These are phyloP conservation scores for Omphalotus guepiniiformis DNA, from an alignment of 768 basidiomycete genomes.

Conservation along the genomic window DNA sequence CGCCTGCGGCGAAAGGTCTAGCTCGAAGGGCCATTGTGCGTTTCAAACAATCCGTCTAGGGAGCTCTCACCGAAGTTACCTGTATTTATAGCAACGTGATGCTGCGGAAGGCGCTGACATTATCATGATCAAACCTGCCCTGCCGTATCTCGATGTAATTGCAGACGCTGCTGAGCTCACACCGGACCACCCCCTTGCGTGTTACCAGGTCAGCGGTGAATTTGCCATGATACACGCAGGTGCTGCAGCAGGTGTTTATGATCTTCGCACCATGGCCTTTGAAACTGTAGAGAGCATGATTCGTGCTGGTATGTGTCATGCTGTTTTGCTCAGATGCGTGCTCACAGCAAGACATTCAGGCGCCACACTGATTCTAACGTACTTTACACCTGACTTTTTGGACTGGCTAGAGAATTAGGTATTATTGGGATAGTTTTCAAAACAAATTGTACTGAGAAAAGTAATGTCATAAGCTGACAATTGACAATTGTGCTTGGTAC, in stretches of 20 bases:
- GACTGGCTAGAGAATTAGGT: constrained; percentile 60
- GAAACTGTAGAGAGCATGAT: constrained; percentile 91
- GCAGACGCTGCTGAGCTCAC: constrained; percentile 80
- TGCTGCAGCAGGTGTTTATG: constrained; percentile 90
- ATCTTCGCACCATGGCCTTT: constrained; percentile 88
- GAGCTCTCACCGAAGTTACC: constrained; percentile 1
- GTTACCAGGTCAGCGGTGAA: constrained; percentile 97
- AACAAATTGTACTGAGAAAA: neutral
- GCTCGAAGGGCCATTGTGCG: constrained; percentile 90
- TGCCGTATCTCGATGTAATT: constrained; percentile 97
- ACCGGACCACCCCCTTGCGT: constrained; percentile 87
- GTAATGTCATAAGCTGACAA: neutral
- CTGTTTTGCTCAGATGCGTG: neutral
- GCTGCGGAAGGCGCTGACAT: constrained; percentile 91
- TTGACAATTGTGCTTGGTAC: neutral
- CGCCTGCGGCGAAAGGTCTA: constrained; percentile 81
- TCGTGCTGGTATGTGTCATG: constrained; percentile 67
- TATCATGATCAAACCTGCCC: constrained; percentile 96
- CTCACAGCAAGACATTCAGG: constrained; percentile 37
- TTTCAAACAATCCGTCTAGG: constrained; percentile 11
- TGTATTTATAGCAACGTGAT: constrained; percentile 76
- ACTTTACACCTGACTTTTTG: constrained; percentile 96
- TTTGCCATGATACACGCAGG: constrained; percentile 97
- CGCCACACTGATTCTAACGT: constrained; percentile 84
- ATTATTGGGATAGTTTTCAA: no score